Percentiles rank a stretch among this genome's conserved stretches.
These are phyloP conservation scores for Penicillium glabrum DNA, from an alignment of 2,329 filamentous ascomycete species.

Conservation along the genomic window DNA sequence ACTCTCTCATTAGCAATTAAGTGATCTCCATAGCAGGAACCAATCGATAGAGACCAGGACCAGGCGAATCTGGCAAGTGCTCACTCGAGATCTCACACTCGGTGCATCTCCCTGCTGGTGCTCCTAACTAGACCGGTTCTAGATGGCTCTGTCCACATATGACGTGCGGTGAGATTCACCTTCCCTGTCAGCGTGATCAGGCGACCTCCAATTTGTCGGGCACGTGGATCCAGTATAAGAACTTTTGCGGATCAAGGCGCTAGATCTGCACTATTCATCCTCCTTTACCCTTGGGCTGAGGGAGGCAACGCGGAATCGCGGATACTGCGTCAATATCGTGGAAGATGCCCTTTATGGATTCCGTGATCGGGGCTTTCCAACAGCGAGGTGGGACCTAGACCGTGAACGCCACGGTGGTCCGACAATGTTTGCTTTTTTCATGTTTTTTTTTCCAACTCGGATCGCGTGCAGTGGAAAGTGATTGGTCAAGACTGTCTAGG, in stretches of 20 bases:
- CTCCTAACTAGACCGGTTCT: background rate
- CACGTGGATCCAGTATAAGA: background rate
- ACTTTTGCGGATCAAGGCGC: background rate
- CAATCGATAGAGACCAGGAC: background rate
- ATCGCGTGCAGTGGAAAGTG: constrained; percentile 1
- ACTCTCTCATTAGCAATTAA: background rate
- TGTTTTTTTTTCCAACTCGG: background rate
- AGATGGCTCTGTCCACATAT: constrained; percentile 4
- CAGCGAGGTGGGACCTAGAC: background rate
- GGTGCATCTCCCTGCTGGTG: background rate
- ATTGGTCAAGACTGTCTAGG: constrained; percentile 9
- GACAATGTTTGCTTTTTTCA: constrained; percentile 15
- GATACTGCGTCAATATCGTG: constrained; percentile 9
- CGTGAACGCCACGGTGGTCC: constrained; percentile 1
- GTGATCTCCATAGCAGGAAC: background rate
- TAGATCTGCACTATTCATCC: background rate
- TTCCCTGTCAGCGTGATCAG: constrained; percentile 9
- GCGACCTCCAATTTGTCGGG: constrained; percentile 5
- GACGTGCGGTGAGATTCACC: constrained; percentile 11
- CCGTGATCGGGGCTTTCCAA: background rate
- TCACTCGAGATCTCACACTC: background rate
- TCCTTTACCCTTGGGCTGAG: background rate
- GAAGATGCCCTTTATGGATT: background rate
- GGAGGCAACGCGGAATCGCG: background rate
- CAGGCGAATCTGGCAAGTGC: background rate